Conservation (phyloP, 75 land plant genomes). For the Sequoia sempervirens region DNA sequence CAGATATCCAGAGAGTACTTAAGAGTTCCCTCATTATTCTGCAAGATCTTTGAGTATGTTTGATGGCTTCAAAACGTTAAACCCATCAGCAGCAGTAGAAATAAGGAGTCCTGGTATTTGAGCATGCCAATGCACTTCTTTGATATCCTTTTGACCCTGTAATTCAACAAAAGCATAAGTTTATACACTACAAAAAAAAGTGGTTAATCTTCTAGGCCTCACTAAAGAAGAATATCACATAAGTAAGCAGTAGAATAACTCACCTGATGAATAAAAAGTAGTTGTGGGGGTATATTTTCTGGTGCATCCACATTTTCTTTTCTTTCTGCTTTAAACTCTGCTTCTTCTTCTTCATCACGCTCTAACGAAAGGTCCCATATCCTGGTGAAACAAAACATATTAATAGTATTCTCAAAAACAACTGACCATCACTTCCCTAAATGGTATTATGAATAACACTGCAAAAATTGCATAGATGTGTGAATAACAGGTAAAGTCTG, state of each 20-base stretch:
- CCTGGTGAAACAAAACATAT: constrained; percentile 26
- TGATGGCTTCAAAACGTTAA: constrained; percentile 76
- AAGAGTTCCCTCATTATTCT: not conserved
- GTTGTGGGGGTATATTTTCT: constrained; percentile 79
- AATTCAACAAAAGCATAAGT: not conserved
- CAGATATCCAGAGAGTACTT: not conserved
- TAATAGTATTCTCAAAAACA: constrained; percentile 1
- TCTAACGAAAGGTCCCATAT: constrained; percentile 96
- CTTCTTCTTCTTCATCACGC: constrained; percentile 93
- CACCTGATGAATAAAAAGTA: constrained; percentile 94
- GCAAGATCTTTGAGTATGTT: constrained; percentile 34
- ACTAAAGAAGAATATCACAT: not conserved
- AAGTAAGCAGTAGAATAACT: not conserved
- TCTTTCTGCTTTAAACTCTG: constrained; percentile 62
- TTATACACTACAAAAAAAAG: not conserved
- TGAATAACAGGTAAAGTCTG: not conserved
- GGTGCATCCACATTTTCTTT: constrained; percentile 76
- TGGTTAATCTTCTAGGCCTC: too few relatives aligned
- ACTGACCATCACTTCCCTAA: not conserved
- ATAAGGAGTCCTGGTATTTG: constrained; percentile 89
- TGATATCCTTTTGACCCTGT: constrained; percentile 95
- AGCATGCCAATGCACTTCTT: constrained; percentile 91
- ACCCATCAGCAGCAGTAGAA: constrained; percentile 89
- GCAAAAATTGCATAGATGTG: not conserved
- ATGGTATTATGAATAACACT: not conserved